Evolutionary conservation across 169 alveolate genomes (phyloP).

Genomic region (Plasmodium vinckei): DNA sequence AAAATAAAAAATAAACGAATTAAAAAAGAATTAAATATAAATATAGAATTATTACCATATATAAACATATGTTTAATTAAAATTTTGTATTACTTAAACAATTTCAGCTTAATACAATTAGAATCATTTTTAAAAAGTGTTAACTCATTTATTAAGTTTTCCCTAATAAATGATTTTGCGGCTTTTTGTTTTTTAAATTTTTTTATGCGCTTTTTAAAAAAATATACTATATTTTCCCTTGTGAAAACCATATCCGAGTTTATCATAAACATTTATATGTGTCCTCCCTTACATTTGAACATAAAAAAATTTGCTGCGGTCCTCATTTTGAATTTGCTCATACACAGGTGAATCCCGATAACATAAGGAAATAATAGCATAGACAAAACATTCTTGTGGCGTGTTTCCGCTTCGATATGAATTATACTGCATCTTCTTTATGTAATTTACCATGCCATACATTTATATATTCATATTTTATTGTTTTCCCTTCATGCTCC

Average conservation of each 20-base stretch:
- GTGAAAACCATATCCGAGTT: conserved; percentile 57
- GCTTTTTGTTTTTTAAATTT: conserved; percentile 66
- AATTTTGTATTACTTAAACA: conserved; percentile 68
- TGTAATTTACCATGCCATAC: too few relatives aligned
- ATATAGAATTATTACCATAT: conserved; percentile 67
- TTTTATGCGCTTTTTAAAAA: conserved; percentile 13
- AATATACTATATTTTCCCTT: conserved; percentile 41
- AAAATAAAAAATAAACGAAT: conserved; percentile 44
- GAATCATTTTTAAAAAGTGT: conserved; percentile 71
- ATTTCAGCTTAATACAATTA: conserved; percentile 63
- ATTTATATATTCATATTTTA: not conserved
- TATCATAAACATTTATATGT: conserved; percentile 61
- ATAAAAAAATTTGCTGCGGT: conserved; percentile 43
- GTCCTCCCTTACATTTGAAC: conserved; percentile 19
- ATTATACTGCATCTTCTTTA: too few relatives aligned
- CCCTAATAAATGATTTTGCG: conserved; percentile 56
- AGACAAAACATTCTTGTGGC: too few relatives aligned
- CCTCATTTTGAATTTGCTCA: conserved; percentile 31
- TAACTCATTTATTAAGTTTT: conserved; percentile 51
- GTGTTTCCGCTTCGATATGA: too few relatives aligned
- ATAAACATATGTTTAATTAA: conserved; percentile 69
- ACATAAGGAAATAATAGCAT: too few relatives aligned
- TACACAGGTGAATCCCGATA: conserved; percentile 32
- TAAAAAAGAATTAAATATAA: conserved; percentile 35
- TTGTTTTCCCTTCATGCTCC: not conserved